A percentile compares a stretch with the other conserved stretches of the same genome.
These are phyloP conservation scores for Epichloe sibirici DNA, from an alignment of 2,329 filamentous ascomycete species.

Conservation along the genomic window DNA sequence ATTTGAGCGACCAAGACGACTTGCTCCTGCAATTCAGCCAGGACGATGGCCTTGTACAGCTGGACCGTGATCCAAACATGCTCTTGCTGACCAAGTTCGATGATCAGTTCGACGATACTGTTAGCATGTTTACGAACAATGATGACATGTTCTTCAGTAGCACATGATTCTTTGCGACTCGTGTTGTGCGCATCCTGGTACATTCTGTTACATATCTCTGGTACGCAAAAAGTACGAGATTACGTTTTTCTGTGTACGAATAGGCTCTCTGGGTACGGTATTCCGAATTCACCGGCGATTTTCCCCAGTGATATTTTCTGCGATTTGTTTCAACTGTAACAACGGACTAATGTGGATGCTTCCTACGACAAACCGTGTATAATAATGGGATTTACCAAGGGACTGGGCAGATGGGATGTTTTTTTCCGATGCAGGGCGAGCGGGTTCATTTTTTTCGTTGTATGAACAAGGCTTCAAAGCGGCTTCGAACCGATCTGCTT, in stretches of 20 bases:
- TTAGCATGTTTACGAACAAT: constrained; percentile 38
- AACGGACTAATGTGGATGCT: not conserved
- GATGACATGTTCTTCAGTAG: constrained; percentile 41
- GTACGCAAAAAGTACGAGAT: constrained; percentile 3
- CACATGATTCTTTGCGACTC: constrained; percentile 11
- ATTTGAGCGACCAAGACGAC: constrained; percentile 29
- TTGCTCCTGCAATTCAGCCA: constrained; percentile 30
- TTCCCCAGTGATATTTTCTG: not conserved
- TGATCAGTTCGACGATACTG: constrained; percentile 36
- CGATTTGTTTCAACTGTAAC: not conserved
- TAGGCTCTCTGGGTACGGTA: not conserved
- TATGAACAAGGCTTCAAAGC: constrained; percentile 5
- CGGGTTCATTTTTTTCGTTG: constrained; percentile 10
- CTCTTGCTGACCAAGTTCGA: constrained; percentile 42
- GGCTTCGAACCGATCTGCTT: not conserved
- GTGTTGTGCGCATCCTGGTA: not conserved
- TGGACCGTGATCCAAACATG: constrained; percentile 35
- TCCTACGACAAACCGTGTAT: constrained; percentile 3
- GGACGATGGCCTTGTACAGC: constrained; percentile 29
- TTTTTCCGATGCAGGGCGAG: constrained; percentile 9
- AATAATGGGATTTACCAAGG: not conserved
- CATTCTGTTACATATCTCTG: constrained; percentile 1
- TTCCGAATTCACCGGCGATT: not conserved
- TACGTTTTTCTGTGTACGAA: constrained; percentile 7
- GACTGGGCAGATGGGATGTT: not conserved